phyloP scores from a whole-genome alignment of 2,329 filamentous ascomycete species.

The Fusarium beomiforme region DNA sequence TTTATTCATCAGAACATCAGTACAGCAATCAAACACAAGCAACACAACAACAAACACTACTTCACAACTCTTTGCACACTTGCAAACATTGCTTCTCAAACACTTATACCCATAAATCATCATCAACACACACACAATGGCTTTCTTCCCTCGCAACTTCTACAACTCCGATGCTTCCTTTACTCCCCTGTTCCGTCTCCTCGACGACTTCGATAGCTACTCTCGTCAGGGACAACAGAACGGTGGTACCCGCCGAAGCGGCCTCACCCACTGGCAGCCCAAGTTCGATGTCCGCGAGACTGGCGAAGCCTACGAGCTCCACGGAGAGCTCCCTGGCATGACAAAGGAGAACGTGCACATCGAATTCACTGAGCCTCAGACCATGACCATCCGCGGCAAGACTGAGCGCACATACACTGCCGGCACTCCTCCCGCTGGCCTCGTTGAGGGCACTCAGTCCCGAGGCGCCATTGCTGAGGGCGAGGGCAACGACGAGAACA shows the following conservation, averaged over 20 bases:
- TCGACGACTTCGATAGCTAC: slow-evolving; percentile 72
- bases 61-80: slow-evolving; percentile 34
- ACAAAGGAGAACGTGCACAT: slow-evolving; percentile 78
- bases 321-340: slow-evolving; percentile 82
- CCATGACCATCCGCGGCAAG: slow-evolving; percentile 75
- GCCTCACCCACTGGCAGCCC: slow-evolving; percentile 71
- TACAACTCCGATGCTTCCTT: slow-evolving; percentile 63
- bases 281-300: slow-evolving; percentile 83
- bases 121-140: slow-evolving; percentile 59
- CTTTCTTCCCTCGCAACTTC: slow-evolving; percentile 66
- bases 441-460: slow-evolving; percentile 55
- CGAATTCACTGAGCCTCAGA: slow-evolving; percentile 82
- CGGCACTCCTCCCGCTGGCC: slow-evolving; percentile 59
- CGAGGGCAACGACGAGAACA: slow-evolving; percentile 51
- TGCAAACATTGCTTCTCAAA: slow-evolving; percentile 37
- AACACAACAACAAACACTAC: slow-evolving; percentile 5
- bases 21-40: slow-evolving; percentile 40
- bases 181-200: slow-evolving; percentile 70
- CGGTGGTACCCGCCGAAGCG: slow-evolving; percentile 35
- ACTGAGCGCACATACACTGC: slow-evolving; percentile 72
- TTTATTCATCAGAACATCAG: slow-evolving; percentile 44
- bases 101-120: slow-evolving; percentile 29
- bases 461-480: slow-evolving; percentile 55
- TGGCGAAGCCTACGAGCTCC: slow-evolving; percentile 74
- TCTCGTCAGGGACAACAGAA: slow-evolving; percentile 49